Conservation (phyloP, 2,329 filamentous ascomycete genomes). For the Trichoderma sp. region DNA sequence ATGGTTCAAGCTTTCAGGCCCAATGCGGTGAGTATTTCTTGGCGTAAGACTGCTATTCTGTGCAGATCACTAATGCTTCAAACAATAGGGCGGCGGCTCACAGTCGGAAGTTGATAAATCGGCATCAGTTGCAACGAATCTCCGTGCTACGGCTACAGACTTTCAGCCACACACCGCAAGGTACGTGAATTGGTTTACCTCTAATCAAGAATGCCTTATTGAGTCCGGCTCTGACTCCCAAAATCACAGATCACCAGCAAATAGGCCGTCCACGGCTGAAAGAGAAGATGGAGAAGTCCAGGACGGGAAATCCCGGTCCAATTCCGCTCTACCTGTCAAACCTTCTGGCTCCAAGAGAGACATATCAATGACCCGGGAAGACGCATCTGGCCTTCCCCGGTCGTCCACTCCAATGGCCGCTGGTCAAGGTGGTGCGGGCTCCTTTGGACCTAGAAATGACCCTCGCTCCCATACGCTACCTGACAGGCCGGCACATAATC, state of each 20-base stretch:
- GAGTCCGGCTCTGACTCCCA: conserved; percentile 26
- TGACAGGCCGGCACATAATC: conserved; percentile 41
- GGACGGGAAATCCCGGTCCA: conserved; percentile 47
- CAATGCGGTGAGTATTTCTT: conserved; percentile 53
- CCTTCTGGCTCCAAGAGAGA: conserved; percentile 35
- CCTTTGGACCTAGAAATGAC: conserved; percentile 34
- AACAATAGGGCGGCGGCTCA: conserved; percentile 34
- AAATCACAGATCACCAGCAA: conserved; percentile 27
- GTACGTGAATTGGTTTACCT: conserved; percentile 34
- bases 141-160: conserved; percentile 62
- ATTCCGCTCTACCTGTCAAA: conserved; percentile 35
- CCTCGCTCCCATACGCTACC: conserved; percentile 41
- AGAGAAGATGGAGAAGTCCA: conserved; percentile 75
- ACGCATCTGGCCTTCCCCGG: conserved; percentile 28
- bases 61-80: conserved; percentile 28
- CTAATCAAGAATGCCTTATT: conserved; percentile 24
- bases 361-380: conserved; percentile 31
- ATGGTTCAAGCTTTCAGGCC: conserved; percentile 72
- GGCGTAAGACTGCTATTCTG: too few relatives aligned
- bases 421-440: conserved; percentile 24
- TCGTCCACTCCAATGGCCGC: conserved; percentile 34
- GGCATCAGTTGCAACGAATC: conserved; percentile 38
- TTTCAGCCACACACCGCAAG: conserved; percentile 59
- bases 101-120: conserved; percentile 37
- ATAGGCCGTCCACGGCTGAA: conserved; percentile 43